These are phyloP conservation scores for Aspergillus brunneoviolaceus DNA, from an alignment of 2,329 filamentous ascomycete species.

Conservation along the genomic window DNA sequence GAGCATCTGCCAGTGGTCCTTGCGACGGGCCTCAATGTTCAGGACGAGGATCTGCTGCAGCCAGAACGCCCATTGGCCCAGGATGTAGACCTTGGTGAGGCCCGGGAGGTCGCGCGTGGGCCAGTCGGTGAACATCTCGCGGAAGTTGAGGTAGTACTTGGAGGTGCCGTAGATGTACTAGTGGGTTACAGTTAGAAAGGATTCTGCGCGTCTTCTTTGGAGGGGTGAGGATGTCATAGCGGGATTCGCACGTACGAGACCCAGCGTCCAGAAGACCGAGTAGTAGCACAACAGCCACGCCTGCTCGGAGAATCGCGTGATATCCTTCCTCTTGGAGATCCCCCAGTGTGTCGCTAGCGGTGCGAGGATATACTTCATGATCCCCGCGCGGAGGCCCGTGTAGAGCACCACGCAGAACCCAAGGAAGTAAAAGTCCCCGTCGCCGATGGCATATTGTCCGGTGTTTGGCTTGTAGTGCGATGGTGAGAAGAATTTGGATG, in stretches of 20 bases:
- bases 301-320: constrained; percentile 82
- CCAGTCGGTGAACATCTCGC: constrained; percentile 75
- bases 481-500: not conserved
- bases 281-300: constrained; percentile 74
- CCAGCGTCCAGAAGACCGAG: constrained; percentile 70
- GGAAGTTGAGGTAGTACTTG: constrained; percentile 69
- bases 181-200: too few relatives aligned
- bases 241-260: constrained; percentile 59
- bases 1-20: constrained; percentile 90
- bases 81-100: constrained; percentile 57
- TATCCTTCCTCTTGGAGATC: constrained; percentile 66
- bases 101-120: constrained; percentile 69
- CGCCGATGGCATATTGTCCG: not conserved
- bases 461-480: not conserved
- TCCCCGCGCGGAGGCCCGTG: constrained; percentile 70
- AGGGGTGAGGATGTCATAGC: too few relatives aligned
- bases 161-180: constrained; percentile 74
- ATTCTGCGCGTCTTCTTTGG: too few relatives aligned
- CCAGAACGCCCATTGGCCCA: constrained; percentile 84
- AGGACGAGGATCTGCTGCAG: constrained; percentile 84
- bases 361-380: constrained; percentile 68
- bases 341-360: constrained; percentile 70
- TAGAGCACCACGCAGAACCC: constrained; percentile 73
- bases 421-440: constrained; percentile 50
- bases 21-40: constrained; percentile 83